Conservation (phyloP, 805 yeast species). For the Schizosaccharomyces osmophilus region DNA sequence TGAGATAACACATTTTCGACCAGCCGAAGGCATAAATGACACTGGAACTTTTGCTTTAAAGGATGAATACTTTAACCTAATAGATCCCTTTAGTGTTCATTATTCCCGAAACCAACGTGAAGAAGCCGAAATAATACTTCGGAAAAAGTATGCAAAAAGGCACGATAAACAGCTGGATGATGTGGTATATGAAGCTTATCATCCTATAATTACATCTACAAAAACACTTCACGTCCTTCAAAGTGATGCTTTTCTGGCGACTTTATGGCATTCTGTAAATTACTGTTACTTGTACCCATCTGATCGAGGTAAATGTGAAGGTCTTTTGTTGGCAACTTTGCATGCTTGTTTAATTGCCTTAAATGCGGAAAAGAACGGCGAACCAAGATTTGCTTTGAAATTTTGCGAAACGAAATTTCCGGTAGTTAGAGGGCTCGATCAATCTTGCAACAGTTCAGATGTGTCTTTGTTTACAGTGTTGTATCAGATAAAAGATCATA, state of each 20-base stretch:
- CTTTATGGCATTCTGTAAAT: not conserved
- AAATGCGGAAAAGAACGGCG: not conserved
- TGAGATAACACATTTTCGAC: slow-evolving; percentile 33
- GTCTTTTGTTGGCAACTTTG: not conserved
- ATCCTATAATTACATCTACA: not conserved
- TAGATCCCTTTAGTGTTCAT: slow-evolving; percentile 69
- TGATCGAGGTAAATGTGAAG: not conserved
- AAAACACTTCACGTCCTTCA: not conserved
- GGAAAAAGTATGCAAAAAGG: slow-evolving; percentile 12
- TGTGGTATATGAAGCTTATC: not conserved
- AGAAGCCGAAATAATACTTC: slow-evolving; percentile 47
- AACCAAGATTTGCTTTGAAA: not conserved
- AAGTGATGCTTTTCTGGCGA: not conserved
- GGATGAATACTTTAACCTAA: slow-evolving; percentile 23
- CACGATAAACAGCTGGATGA: not conserved
- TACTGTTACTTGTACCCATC: not conserved
- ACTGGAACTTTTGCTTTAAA: slow-evolving; percentile 47
- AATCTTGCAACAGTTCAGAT: not conserved
- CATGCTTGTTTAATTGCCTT: not conserved
- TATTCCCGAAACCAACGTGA: slow-evolving; percentile 57
- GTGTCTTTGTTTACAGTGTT: not conserved
- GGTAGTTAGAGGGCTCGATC: not conserved
- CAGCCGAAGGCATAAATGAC: slow-evolving; percentile 35
- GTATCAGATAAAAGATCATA: not conserved
- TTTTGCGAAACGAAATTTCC: not conserved